Evolutionary conservation across 2,329 filamentous ascomycete genomes (phyloP), one percentile per base, ranked within the genome.

Genomic region (Penicillium glabrum): DNA sequence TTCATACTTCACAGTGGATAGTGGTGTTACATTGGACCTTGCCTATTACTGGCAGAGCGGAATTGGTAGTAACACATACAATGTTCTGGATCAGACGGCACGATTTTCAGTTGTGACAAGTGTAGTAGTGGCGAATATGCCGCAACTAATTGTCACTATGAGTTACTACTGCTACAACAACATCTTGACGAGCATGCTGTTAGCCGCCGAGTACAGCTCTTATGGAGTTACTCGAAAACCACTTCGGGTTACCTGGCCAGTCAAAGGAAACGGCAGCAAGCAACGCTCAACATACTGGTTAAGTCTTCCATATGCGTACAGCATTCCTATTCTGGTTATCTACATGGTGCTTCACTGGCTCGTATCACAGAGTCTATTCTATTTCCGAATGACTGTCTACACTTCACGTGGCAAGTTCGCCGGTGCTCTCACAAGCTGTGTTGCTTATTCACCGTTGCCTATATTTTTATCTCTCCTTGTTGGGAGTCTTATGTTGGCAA

Each of bases 241-340:
- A 0, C 65, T 82, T 1, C 73, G 79, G 2, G 79, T 82, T 0
- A 78, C 76, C 0, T 69, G 72, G 54, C 79, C 77, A 0, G 51
- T 60, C 1, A 54, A 55, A 3, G 46, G 37, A 10, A 26, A 26
- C 24, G 24, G 24, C 31, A 77, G 74, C 7, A 61, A 68, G 4
- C 79, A 83, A 59, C 68, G 74, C 3, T 75, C 74, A 0, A 78
- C 72, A 2, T 80, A 79, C 57, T 79, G 74, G 54, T 73, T 82
- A 3, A 73, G 71, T 3, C 62, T 83, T 0, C 79, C 79, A 0
- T 74, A 65, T 27, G 53, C 46, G 16, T 69, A 69, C 24, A 51
- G 53, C 5, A 16, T 61, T 1, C 77, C 79, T 0, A 60, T 80
- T 0, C 62, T 75, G 3, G 51, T 64, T 0, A 54, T 62, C 0